phyloP scores from a whole-genome alignment of 2,329 filamentous ascomycete genomes.

The Xylaria sp. region DNA sequence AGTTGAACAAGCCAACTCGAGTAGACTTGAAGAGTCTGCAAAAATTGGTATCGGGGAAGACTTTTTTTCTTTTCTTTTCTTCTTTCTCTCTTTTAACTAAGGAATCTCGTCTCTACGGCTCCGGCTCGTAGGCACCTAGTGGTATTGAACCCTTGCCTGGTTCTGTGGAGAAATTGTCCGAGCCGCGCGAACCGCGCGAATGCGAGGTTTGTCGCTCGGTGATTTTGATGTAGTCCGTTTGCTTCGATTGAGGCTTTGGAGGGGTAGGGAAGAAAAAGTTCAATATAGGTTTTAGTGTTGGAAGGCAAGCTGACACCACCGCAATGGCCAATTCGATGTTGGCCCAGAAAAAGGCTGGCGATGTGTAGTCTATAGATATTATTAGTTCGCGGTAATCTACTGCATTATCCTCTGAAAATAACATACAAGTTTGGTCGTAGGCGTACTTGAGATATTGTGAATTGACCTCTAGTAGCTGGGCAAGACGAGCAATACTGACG shows the following conservation, averaged over 20 bases:
- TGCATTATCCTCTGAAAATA: background rate
- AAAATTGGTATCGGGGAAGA: background rate
- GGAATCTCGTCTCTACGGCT: background rate
- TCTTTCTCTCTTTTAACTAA: background rate
- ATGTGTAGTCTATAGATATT: conserved; percentile 40
- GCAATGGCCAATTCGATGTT: conserved; percentile 39
- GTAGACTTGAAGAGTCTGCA: background rate
- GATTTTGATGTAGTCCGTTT: conserved; percentile 7
- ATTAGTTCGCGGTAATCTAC: background rate
- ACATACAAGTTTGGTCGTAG: conserved; percentile 45
- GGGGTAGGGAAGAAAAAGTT: background rate
- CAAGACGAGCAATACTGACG: conserved; percentile 37
- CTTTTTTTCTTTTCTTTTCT: background rate
- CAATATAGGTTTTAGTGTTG: conserved; percentile 37
- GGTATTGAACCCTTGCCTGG: background rate
- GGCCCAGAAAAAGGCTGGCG: conserved; percentile 41
- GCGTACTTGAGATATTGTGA: conserved; percentile 37
- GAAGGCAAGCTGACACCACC: conserved; percentile 38
- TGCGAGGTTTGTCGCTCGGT: background rate
- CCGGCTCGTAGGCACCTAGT: background rate
- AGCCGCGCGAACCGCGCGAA: background rate
- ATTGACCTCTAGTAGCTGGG: conserved; percentile 34
- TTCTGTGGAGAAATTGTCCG: conserved; percentile 7
- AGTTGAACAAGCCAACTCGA: background rate
- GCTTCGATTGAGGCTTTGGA: conserved; percentile 5